Evolutionary conservation across 2,329 filamentous ascomycete species (phyloP).

Genomic region (Beauveria pseudobassiana): DNA sequence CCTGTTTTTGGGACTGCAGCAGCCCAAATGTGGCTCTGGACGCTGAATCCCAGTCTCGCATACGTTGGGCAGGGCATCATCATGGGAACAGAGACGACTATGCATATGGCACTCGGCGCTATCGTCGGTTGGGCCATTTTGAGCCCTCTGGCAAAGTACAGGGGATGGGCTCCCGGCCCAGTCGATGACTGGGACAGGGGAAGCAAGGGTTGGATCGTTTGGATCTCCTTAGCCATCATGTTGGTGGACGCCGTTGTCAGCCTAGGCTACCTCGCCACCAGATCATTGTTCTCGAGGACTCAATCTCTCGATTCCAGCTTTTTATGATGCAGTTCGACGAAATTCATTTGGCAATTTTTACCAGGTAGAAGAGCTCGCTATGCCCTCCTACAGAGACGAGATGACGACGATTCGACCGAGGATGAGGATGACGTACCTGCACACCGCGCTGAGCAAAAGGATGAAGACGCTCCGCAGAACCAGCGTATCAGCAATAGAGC

Average conservation of each 20-base stretch:
- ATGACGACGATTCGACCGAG: conserved; percentile 17
- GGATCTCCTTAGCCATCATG: conserved; percentile 95
- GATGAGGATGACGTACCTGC: conserved; percentile 11
- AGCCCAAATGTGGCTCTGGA: conserved; percentile 84
- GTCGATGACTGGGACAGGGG: conserved; percentile 86
- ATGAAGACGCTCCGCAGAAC: conserved; percentile 73
- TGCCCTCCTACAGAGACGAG: conserved; percentile 13
- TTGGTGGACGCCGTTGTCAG: conserved; percentile 86
- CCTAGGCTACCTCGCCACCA: conserved; percentile 67
- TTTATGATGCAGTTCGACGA: neutral
- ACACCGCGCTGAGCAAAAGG: conserved; percentile 22
- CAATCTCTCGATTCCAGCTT: neutral
- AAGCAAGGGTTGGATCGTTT: conserved; percentile 98
- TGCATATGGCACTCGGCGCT: conserved; percentile 91
- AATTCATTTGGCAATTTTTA: neutral
- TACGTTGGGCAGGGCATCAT: conserved; percentile 98
- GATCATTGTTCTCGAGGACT: conserved; percentile 39
- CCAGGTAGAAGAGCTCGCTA: conserved; percentile 9
- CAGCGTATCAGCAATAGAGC: conserved; percentile 69
- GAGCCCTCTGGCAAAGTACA: conserved; percentile 77
- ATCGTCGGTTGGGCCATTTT: conserved; percentile 84
- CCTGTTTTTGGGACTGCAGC: conserved; percentile 74
- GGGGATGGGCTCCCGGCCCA: conserved; percentile 82
- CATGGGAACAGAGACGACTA: conserved; percentile 91
- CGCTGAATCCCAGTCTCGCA: conserved; percentile 90